phyloP scores from a whole-genome alignment of 441 rosid genomes.

The Adansonia grandidieri region DNA sequence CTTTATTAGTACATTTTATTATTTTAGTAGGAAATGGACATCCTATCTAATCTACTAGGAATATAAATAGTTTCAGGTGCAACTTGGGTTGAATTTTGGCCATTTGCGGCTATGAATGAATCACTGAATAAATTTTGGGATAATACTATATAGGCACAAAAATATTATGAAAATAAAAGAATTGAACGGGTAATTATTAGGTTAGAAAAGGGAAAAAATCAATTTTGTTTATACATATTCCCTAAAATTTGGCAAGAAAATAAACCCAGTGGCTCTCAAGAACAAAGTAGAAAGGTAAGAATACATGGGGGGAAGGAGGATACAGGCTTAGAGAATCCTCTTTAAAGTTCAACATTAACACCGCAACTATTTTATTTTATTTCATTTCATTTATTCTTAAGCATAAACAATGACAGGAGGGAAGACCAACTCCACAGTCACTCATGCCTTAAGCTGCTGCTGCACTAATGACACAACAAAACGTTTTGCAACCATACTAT shows the following conservation, averaged over 20 bases:
- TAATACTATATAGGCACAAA: no score
- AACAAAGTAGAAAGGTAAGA: constrained; percentile 39
- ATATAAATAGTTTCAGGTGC: neutral
- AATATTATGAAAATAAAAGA: no score
- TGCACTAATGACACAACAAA: constrained; percentile 23
- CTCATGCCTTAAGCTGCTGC: constrained; percentile 27
- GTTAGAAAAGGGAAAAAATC: no score
- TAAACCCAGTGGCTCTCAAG: constrained; percentile 39
- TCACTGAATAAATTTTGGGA: neutral
- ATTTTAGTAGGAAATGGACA: neutral
- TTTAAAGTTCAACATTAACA: constrained; percentile 35
- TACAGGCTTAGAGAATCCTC: constrained; percentile 44
- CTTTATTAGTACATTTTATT: neutral
- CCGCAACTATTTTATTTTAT: constrained; percentile 8
- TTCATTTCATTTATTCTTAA: constrained; percentile 41
- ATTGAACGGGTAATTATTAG: no score
- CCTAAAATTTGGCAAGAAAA: constrained; percentile 19
- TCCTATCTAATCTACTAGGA: neutral
- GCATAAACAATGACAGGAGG: constrained; percentile 39
- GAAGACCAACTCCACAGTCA: constrained; percentile 50
- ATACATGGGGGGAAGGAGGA: constrained; percentile 37
- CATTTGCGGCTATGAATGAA: constrained; percentile 26
- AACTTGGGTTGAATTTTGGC: constrained; percentile 10
- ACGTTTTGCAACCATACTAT: constrained; percentile 23
- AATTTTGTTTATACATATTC: no score